phyloP scores from a whole-genome alignment of 768 basidiomycete genomes.

The Tricholoma saponaceum region DNA sequence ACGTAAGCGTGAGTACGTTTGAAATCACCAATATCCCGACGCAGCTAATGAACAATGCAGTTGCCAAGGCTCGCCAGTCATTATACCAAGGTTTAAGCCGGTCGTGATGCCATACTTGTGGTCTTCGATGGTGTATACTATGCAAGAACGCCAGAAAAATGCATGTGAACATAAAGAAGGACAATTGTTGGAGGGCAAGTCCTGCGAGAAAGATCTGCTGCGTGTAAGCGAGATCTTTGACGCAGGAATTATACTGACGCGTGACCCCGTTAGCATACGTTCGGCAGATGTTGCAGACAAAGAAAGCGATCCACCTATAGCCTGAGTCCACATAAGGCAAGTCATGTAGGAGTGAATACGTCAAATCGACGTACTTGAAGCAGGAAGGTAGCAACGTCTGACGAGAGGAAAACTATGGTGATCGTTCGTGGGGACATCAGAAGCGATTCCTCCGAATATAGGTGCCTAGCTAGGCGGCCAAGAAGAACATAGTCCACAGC shows the following conservation, averaged over 20 bases:
- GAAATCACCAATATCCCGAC: constrained; percentile 43
- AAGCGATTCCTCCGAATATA: constrained; percentile 44
- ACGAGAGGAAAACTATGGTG: constrained; percentile 54
- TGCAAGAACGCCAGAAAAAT: constrained; percentile 46
- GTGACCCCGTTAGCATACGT: constrained; percentile 29
- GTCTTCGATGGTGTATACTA: constrained; percentile 43
- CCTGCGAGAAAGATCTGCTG: constrained; percentile 52
- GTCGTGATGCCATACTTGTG: constrained; percentile 41
- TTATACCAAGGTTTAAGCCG: constrained; percentile 37
- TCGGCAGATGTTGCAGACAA: constrained; percentile 33
- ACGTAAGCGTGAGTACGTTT: too few relatives aligned
- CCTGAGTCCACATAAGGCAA: constrained; percentile 23
- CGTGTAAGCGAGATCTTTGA: not conserved
- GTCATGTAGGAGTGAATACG: not conserved
- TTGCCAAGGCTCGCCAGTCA: constrained; percentile 58
- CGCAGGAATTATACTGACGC: constrained; percentile 24
- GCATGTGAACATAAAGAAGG: constrained; percentile 45
- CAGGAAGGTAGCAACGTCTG: constrained; percentile 63
- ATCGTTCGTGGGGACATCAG: constrained; percentile 45
- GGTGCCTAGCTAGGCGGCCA: constrained; percentile 50
- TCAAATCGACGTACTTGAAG: constrained; percentile 42
- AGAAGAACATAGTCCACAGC: constrained; percentile 66
- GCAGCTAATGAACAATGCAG: constrained; percentile 49
- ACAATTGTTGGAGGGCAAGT: constrained; percentile 49
- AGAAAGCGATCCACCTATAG: constrained; percentile 45